Percentiles rank a stretch among this genome's conserved stretches.
These are phyloP conservation scores for Peziza echinospora DNA, from an alignment of 495 filamentous ascomycete species.

Conservation along the genomic window DNA sequence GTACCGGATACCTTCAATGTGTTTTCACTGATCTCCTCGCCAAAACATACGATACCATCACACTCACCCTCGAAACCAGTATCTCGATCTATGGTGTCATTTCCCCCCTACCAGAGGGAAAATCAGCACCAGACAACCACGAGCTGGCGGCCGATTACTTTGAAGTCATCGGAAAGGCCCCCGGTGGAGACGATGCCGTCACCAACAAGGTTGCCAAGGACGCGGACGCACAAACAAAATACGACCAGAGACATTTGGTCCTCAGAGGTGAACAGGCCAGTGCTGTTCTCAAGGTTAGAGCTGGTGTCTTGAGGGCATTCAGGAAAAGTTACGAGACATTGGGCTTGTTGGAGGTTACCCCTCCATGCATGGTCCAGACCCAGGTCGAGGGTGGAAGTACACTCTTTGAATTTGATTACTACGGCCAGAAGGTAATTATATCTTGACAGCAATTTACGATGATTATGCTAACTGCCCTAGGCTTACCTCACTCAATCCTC, in stretches of 20 bases:
- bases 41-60: conserved; percentile 80
- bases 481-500: conserved; percentile 94
- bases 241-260: conserved; percentile 76
- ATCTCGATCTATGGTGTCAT: conserved; percentile 78
- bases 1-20: conserved; percentile 78
- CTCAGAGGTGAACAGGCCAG: conserved; percentile 76
- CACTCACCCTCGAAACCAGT: conserved; percentile 72
- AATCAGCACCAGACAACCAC: conserved; percentile 63
- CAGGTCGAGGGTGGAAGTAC: conserved; percentile 93
- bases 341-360: conserved; percentile 64
- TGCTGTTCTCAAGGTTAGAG: conserved; percentile 77
- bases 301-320: conserved; percentile 67
- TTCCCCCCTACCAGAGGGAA: conserved; percentile 55
- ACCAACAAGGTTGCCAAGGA: conserved; percentile 70
- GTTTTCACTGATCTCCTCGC: conserved; percentile 54
- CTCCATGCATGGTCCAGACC: conserved; percentile 94
- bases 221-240: conserved; percentile 59
- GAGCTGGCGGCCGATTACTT: conserved; percentile 92
- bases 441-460: neutral
- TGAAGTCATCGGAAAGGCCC: conserved; percentile 61
- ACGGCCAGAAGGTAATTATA: conserved; percentile 41
- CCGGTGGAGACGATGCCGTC: conserved; percentile 79
- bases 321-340: conserved; percentile 57
- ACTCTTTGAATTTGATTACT: conserved; percentile 87
- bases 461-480: neutral